Percentiles rank a stretch among this genome's conserved stretches.
phyloP scores from a whole-genome alignment of 2,329 filamentous ascomycete genomes.

The Nemania sp. region DNA sequence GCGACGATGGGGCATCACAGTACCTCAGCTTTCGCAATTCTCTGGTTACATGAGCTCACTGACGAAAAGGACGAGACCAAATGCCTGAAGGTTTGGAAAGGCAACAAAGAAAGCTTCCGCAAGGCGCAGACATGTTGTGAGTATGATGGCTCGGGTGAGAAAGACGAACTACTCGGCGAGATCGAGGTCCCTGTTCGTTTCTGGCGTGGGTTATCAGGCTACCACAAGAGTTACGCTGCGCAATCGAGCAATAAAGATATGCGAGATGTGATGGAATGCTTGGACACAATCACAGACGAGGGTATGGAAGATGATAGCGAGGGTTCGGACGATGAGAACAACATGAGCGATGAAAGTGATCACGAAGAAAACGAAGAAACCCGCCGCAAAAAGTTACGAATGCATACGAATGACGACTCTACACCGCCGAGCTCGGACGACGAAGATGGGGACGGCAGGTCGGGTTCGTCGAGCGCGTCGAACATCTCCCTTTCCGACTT shows the following conservation, averaged over 20 bases:
- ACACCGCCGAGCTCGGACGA: slow-evolving; percentile 37
- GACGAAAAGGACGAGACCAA: slow-evolving; percentile 67
- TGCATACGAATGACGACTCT: slow-evolving; percentile 41
- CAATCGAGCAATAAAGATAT: slow-evolving; percentile 56
- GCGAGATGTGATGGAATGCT: slow-evolving; percentile 64
- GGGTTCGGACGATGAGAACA: slow-evolving; percentile 19
- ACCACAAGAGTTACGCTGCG: slow-evolving; percentile 58
- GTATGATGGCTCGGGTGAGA: slow-evolving; percentile 51
- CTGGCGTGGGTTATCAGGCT: slow-evolving; percentile 63
- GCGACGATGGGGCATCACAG: slow-evolving; percentile 56
- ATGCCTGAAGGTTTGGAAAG: slow-evolving; percentile 67
- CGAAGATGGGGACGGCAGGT: slow-evolving; percentile 40
- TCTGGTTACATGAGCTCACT: slow-evolving; percentile 70
- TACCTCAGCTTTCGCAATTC: slow-evolving; percentile 62
- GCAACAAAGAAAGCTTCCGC: slow-evolving; percentile 55
- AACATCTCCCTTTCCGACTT: slow-evolving; percentile 32
- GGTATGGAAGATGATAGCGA: slow-evolving; percentile 41
- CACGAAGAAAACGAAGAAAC: slow-evolving; percentile 41
- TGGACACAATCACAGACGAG: slow-evolving; percentile 64
- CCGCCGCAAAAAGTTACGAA: slow-evolving; percentile 36
- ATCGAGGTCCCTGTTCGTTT: slow-evolving; percentile 62
- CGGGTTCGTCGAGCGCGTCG: slow-evolving; percentile 25
- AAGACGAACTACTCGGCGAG: slow-evolving; percentile 58
- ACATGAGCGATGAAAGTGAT: slow-evolving; percentile 24
- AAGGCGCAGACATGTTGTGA: slow-evolving; percentile 42